A percentile compares a stretch with the other conserved stretches of the same genome.
These are phyloP conservation scores for Teratosphaeria zuluensis DNA, from an alignment of 2,329 filamentous ascomycete species.

Conservation along the genomic window DNA sequence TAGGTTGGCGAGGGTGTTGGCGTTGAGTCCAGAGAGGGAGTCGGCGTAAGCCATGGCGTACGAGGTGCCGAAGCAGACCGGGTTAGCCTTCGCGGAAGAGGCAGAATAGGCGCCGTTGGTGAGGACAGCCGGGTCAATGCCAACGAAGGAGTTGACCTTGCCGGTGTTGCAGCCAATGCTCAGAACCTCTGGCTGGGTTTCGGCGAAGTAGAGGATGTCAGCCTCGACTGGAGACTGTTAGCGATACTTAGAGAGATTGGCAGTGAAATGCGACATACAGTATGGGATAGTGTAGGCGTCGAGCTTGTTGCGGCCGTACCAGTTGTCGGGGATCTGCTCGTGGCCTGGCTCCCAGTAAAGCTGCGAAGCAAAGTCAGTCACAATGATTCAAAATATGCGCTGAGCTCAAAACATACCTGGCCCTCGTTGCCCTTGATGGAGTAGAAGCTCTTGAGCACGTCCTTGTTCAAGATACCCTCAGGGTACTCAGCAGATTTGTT, in stretches of 20 bases:
- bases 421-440: conserved; percentile 26
- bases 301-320: conserved; percentile 15
- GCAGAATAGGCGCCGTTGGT: conserved; percentile 35
- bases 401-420: conserved; percentile 7
- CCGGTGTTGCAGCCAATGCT: conserved; percentile 29
- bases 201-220: conserved; percentile 21
- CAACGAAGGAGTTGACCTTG: conserved; percentile 24
- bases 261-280: conserved; percentile 6
- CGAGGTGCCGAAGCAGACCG: conserved; percentile 18
- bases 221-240: conserved; percentile 8
- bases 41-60: conserved; percentile 15
- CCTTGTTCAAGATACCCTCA: conserved; percentile 27
- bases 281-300: conserved; percentile 18
- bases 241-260: neutral
- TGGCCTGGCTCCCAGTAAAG: conserved; percentile 18
- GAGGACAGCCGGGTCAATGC: conserved; percentile 24
- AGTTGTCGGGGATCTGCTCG: conserved; percentile 18
- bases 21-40: conserved; percentile 5
- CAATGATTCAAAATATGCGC: neutral
- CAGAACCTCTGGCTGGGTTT: conserved; percentile 19
- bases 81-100: conserved; percentile 16
- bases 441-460: conserved; percentile 32
- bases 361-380: conserved; percentile 5
- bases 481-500: conserved; percentile 31
- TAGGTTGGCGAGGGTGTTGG: conserved; percentile 1